phyloP scores from a whole-genome alignment of 148 eudicot genomes.

The Rhododendron henanense region DNA sequence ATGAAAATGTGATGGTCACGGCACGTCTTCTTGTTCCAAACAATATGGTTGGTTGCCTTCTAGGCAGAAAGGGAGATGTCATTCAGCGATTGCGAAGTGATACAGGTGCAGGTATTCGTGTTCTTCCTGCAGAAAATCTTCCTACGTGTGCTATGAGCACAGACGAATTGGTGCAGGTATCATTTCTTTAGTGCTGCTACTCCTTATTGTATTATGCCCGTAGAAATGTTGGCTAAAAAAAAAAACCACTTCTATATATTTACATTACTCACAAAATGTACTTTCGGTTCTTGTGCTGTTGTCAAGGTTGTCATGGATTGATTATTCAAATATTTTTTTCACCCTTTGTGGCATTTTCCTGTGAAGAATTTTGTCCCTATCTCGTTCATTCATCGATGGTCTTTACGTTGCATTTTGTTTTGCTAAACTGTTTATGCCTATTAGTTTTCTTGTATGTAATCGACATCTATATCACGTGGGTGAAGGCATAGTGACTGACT shows the following conservation, averaged over 20 bases:
- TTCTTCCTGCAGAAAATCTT: conserved; percentile 66
- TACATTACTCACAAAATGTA: background rate
- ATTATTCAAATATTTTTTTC: background rate
- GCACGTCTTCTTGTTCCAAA: conserved; percentile 78
- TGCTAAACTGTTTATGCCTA: background rate
- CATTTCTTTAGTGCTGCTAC: conserved; percentile 4
- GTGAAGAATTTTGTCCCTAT: background rate
- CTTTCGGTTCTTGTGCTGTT: background rate
- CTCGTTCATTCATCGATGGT: background rate
- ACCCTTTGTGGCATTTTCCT: background rate
- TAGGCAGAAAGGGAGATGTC: conserved; percentile 80
- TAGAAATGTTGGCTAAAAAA: conserved; percentile 6
- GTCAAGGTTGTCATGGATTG: conserved; percentile 23
- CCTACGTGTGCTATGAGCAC: conserved; percentile 65
- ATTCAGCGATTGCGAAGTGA: conserved; percentile 69
- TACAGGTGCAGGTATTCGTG: conserved; percentile 71
- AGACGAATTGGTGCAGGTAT: conserved; percentile 78
- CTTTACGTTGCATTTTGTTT: background rate
- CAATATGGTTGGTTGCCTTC: conserved; percentile 62
- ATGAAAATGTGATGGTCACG: conserved; percentile 37
- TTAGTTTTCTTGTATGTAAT: background rate
- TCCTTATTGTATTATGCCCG: background rate
- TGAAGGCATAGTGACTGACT: background rate
- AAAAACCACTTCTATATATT: background rate
- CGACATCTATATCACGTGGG: background rate